Evolutionary conservation across 2,329 filamentous ascomycete genomes (phyloP).

Genomic region (Sporothrix pallida): DNA sequence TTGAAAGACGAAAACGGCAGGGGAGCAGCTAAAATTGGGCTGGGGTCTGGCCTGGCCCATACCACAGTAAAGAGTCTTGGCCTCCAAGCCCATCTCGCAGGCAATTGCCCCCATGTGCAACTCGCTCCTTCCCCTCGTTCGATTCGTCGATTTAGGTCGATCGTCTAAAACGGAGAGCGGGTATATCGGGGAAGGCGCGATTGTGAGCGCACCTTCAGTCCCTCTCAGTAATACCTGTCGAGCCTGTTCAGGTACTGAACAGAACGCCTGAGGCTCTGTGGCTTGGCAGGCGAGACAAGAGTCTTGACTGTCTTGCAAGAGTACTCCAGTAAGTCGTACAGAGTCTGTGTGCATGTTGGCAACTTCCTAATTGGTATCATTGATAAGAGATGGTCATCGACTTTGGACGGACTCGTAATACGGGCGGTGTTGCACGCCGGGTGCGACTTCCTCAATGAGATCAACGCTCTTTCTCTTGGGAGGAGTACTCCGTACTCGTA

Average conservation of each 20-base stretch:
- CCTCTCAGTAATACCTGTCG: no score
- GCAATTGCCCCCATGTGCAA: not conserved
- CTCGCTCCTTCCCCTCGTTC: conserved; percentile 6
- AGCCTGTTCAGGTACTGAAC: no score
- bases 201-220: not conserved
- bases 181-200: not conserved
- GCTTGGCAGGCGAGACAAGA: not conserved
- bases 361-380: conserved; percentile 20
- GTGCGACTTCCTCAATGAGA: conserved; percentile 6
- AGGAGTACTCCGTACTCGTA: not conserved
- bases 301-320: no score
- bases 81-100: not conserved
- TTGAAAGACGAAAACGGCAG: not conserved
- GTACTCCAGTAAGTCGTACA: not conserved
- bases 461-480: not conserved
- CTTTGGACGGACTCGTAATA: conserved; percentile 6
- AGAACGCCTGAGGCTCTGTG: conserved; percentile 9
- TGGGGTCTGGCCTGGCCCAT: not conserved
- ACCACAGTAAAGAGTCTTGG: not conserved
- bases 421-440: not conserved
- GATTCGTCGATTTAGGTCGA: conserved; percentile 4
- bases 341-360: not conserved
- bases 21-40: not conserved
- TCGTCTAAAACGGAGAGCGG: not conserved
- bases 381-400: conserved; percentile 15